These are phyloP conservation scores for Mrakiaceae sp. DNA, from an alignment of 1,284 basidiomycete species.

Conservation along the genomic window DNA sequence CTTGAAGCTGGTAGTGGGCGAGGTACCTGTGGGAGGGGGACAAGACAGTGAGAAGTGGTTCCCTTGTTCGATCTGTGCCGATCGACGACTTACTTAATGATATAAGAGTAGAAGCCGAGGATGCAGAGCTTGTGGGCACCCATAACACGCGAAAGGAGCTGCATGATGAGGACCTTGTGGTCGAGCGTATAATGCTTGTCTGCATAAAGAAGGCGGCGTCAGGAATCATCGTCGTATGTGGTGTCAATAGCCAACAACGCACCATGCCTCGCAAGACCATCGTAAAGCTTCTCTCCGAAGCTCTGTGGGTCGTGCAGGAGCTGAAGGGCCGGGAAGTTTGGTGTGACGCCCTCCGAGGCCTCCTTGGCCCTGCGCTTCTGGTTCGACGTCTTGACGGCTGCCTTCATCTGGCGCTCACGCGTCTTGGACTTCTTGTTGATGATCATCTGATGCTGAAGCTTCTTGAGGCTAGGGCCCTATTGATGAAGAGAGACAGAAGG, in stretches of 20 bases:
- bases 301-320: constrained; percentile 91
- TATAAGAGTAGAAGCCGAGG: constrained; percentile 93
- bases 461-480: constrained; percentile 54
- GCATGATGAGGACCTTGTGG: constrained; percentile 96
- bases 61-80: no score
- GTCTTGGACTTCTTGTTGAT: constrained; percentile 83
- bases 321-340: constrained; percentile 89
- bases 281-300: constrained; percentile 90
- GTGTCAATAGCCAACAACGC: constrained; percentile 14
- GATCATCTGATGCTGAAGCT: constrained; percentile 66
- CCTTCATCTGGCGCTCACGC: constrained; percentile 60
- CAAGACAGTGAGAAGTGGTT: not conserved
- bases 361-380: constrained; percentile 49
- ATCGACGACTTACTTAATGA: constrained; percentile 47
- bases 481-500: constrained; percentile 1
- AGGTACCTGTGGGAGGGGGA: constrained; percentile 53
- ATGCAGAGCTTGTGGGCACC: constrained; percentile 86
- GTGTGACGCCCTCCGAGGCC: constrained; percentile 35
- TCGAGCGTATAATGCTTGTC: constrained; percentile 91
- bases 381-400: constrained; percentile 41
- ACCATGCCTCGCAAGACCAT: constrained; percentile 63
- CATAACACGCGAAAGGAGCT: constrained; percentile 91
- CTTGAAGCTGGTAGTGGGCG: constrained; percentile 80
- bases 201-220: constrained; percentile 12
- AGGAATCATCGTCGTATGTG: not conserved